Evolutionary conservation across 2,329 filamentous ascomycete species (phyloP).

Genomic region (Phoma sp.): DNA sequence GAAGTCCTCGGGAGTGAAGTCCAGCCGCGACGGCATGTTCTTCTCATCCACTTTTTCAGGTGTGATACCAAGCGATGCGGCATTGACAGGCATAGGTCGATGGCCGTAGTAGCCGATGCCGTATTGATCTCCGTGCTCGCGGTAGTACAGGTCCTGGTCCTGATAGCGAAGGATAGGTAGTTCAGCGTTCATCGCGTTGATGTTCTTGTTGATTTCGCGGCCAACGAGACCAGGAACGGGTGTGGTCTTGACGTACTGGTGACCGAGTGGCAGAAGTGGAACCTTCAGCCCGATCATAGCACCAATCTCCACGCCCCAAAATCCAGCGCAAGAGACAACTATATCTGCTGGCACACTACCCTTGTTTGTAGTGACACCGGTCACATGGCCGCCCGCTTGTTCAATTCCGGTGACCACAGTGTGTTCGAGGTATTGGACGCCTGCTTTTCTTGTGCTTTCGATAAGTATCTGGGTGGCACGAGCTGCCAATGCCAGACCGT

Average conservation of each 20-base stretch:
- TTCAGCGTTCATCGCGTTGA: conserved; percentile 57
- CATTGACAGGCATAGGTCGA: conserved; percentile 65
- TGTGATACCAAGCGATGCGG: conserved; percentile 61
- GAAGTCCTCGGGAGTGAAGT: conserved; percentile 67
- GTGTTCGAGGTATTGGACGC: conserved; percentile 63
- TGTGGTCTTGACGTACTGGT: conserved; percentile 70
- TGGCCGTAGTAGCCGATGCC: conserved; percentile 72
- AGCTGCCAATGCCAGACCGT: conserved; percentile 67
- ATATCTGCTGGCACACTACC: conserved; percentile 64
- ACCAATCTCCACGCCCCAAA: conserved; percentile 71
- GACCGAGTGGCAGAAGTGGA: conserved; percentile 66
- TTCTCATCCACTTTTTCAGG: conserved; percentile 62
- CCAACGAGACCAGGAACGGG: conserved; percentile 55
- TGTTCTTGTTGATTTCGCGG: conserved; percentile 48
- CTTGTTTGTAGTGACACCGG: conserved; percentile 60
- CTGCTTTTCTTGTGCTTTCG: conserved; percentile 62
- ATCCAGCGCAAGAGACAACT: conserved; percentile 67
- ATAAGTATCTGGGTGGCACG: conserved; percentile 68
- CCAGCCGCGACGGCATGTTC: conserved; percentile 68
- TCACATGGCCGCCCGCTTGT: conserved; percentile 57
- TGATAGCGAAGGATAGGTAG: conserved; percentile 68
- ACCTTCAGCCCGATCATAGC: conserved; percentile 65
- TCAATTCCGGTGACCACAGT: conserved; percentile 66
- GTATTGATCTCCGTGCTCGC: conserved; percentile 67
- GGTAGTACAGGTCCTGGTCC: conserved; percentile 69